These are phyloP conservation scores for Cyberlindnera bimundalis DNA, from an alignment of 805 yeast species.

Conservation along the genomic window DNA sequence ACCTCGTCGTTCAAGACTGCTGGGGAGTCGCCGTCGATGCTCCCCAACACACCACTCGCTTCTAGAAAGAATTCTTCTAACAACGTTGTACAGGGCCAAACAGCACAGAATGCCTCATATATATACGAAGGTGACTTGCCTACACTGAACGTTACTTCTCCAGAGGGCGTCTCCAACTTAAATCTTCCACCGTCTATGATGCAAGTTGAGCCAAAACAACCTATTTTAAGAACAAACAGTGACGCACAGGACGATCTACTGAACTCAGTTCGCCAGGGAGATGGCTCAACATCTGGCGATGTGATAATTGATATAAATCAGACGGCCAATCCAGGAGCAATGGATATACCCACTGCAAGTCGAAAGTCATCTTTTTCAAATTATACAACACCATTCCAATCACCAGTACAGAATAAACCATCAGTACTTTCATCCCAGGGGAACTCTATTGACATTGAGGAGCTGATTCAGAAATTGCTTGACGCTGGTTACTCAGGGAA, in stretches of 20 bases:
- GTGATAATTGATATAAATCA: slow-evolving; percentile 3
- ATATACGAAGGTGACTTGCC: slow-evolving; percentile 17
- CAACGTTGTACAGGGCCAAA: slow-evolving; percentile 11
- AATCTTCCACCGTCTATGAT: slow-evolving; percentile 67
- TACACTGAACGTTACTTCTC: slow-evolving; percentile 20
- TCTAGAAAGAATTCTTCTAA: slow-evolving; percentile 26
- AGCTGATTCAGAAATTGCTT: slow-evolving; percentile 80
- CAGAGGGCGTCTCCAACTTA: slow-evolving; percentile 30
- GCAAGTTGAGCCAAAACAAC: slow-evolving; percentile 67
- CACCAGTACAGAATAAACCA: slow-evolving; percentile 21
- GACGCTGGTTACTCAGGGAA: slow-evolving; percentile 97
- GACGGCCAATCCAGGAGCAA: slow-evolving; percentile 2
- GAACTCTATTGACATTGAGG: slow-evolving; percentile 61
- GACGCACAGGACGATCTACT: slow-evolving; percentile 23
- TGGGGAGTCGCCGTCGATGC: slow-evolving; percentile 26
- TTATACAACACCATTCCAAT: slow-evolving; percentile 25
- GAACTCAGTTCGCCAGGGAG: slow-evolving; percentile 12
- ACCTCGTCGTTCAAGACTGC: slow-evolving; percentile 33
- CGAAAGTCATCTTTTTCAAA: slow-evolving; percentile 25
- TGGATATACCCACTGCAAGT: slow-evolving; percentile 29
- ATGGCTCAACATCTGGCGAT: slow-evolving; percentile 8
- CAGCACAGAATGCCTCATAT: slow-evolving; percentile 10
- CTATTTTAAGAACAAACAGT: slow-evolving; percentile 56
- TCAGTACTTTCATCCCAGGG: slow-evolving; percentile 22
- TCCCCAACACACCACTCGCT: slow-evolving; percentile 26